Conservation (phyloP, 805 yeast genomes). For the Wickerhamiella siamensis region DNA sequence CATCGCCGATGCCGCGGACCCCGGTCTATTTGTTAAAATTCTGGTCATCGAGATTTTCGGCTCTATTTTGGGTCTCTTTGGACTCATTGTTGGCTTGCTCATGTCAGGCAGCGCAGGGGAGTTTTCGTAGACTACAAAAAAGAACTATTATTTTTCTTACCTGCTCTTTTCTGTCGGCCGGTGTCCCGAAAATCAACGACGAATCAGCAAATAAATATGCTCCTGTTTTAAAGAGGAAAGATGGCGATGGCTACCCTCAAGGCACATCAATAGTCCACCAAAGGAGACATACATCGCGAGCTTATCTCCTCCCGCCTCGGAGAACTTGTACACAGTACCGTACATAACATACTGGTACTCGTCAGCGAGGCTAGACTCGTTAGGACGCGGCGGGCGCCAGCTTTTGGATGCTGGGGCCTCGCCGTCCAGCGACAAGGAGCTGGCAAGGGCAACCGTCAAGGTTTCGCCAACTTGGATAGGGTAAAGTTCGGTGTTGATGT, state of each 20-base stretch:
- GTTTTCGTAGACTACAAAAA: slow-evolving; percentile 26
- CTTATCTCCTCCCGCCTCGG: slow-evolving; percentile 55
- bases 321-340: slow-evolving; percentile 94
- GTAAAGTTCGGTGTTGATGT: slow-evolving; percentile 81
- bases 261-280: slow-evolving; percentile 85
- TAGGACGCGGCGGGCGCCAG: slow-evolving; percentile 75
- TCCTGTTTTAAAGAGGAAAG: slow-evolving; percentile 85
- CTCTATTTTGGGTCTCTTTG: slow-evolving; percentile 86
- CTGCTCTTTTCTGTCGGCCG: no score
- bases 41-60: slow-evolving; percentile 96
- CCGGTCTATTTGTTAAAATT: slow-evolving; percentile 86
- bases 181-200: slow-evolving; percentile 23
- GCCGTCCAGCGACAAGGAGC: slow-evolving; percentile 46
- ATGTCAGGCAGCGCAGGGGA: slow-evolving; percentile 95
- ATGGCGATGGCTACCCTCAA: slow-evolving; percentile 89
- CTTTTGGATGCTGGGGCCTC: slow-evolving; percentile 39
- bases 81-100: slow-evolving; percentile 91
- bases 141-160: no score
- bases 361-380: slow-evolving; percentile 79
- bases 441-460: slow-evolving; percentile 74
- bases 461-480: slow-evolving; percentile 68
- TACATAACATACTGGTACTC: slow-evolving; percentile 97
- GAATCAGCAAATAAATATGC: slow-evolving; percentile 76
- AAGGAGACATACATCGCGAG: slow-evolving; percentile 82
- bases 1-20: slow-evolving; percentile 92